These are phyloP conservation scores for Lipomyces kockii DNA, from an alignment of 805 yeast genomes.

Conservation along the genomic window DNA sequence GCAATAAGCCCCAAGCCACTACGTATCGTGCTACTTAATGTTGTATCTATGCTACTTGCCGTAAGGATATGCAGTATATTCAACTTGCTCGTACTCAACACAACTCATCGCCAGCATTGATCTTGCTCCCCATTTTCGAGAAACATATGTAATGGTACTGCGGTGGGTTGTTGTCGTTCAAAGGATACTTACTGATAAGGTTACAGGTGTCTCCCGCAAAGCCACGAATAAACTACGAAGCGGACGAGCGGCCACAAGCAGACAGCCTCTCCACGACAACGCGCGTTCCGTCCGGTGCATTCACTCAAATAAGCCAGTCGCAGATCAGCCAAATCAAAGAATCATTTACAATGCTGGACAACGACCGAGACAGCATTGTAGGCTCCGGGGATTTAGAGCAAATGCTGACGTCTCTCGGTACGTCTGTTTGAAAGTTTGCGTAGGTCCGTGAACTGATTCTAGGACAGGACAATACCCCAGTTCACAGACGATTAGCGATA, in stretches of 20 bases:
- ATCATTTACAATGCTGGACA: slow-evolving; percentile 79
- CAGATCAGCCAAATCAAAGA: slow-evolving; percentile 71
- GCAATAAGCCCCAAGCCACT: neutral
- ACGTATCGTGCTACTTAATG: neutral
- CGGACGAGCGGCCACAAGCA: slow-evolving; percentile 10
- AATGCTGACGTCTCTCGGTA: slow-evolving; percentile 58
- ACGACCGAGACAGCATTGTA: slow-evolving; percentile 70
- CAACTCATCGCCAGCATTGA: neutral
- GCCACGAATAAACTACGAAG: slow-evolving; percentile 12
- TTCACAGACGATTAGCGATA: slow-evolving; percentile 52
- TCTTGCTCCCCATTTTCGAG: neutral
- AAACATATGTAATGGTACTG: neutral
- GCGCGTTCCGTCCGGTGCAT: slow-evolving; percentile 32
- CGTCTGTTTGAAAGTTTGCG: neutral
- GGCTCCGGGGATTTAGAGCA: slow-evolving; percentile 49
- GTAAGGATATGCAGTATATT: neutral
- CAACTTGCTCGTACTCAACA: neutral
- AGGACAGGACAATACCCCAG: slow-evolving; percentile 46
- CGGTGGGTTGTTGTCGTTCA: neutral
- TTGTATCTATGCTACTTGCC: neutral
- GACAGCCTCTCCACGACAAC: neutral
- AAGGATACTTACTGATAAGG: neutral
- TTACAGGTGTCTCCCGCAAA: slow-evolving; percentile 5
- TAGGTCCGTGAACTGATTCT: neutral
- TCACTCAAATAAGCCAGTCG: slow-evolving; percentile 53